These are phyloP conservation scores for Zygoascus biomembranicola DNA, from an alignment of 805 yeast genomes.

Conservation along the genomic window DNA sequence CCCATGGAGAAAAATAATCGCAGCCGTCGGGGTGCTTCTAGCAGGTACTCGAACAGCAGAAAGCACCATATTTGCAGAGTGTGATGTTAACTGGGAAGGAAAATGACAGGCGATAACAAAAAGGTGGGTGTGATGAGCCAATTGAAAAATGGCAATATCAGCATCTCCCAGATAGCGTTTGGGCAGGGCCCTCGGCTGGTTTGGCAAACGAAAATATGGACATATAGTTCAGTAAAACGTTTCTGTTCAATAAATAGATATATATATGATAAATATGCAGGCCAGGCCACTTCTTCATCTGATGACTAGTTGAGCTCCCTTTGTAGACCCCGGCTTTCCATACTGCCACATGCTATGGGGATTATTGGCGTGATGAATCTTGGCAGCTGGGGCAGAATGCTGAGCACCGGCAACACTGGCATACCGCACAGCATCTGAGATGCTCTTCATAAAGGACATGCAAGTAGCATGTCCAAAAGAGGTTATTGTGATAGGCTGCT, in stretches of 20 bases:
- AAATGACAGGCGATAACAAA: neutral
- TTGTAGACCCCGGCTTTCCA: neutral
- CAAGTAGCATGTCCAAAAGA: constrained; percentile 32
- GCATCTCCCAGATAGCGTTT: too few relatives aligned
- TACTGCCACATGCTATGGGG: neutral
- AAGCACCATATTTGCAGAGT: constrained; percentile 5
- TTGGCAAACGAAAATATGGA: too few relatives aligned
- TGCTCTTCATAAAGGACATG: constrained; percentile 26
- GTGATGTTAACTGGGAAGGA: neutral
- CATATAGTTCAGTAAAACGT: too few relatives aligned
- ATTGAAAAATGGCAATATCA: too few relatives aligned
- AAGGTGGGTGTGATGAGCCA: too few relatives aligned
- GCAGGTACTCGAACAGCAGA: constrained; percentile 35
- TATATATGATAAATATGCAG: neutral
- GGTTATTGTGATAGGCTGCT: constrained; percentile 27
- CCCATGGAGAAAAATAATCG: constrained; percentile 78
- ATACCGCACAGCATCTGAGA: constrained; percentile 27
- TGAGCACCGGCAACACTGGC: constrained; percentile 12
- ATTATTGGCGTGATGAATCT: neutral
- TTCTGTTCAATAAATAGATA: too few relatives aligned
- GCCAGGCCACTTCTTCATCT: neutral
- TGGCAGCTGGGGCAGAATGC: neutral
- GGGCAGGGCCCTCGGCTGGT: too few relatives aligned
- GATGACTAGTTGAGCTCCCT: neutral
- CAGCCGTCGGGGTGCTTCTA: constrained; percentile 42